Evolutionary conservation across 345 rosid species (phyloP), one percentile per base, ranked within the genome.

Genomic region (Bretschneidera sinensis): DNA sequence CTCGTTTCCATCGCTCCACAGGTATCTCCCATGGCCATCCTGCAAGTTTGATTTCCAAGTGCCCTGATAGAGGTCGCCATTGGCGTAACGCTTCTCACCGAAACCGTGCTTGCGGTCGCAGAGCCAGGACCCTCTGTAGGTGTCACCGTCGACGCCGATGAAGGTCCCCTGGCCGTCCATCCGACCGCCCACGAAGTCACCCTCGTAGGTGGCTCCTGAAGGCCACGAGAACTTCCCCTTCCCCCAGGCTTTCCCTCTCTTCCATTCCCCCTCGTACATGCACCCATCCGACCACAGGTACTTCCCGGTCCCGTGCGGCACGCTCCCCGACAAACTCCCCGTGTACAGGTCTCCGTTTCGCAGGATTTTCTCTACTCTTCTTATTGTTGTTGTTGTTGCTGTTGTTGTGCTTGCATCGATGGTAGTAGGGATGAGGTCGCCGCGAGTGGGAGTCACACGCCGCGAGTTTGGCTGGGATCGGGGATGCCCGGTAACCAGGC

Each of bases 161-260:
- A 83, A 87, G 0, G 84, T 81, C 21, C 89, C 95, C 9, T 52
- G 59, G 0, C 95, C 91, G 21, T 81, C 82, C 91, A 85, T 85
- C 17, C 74, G 68, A 18, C 95, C 95, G 18, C 71, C 75, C 64
- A 64, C 78, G 74, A 85, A 87, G 18, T 79, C 77, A 8, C 95
- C 95, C 67, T 87, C 87, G 54, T 81, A 87, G 4, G 83, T 79
- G 0, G 95, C 91, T 1, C 91, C 91, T 0, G 91, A 81, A 0
- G 95, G 89, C 95, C 95, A 85, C 1, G 89, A 79, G 66, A 85
- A 87, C 60, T 78, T 75, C 2, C 95, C 95, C 23, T 68, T 72
- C 9, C 95, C 91, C 17, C 66, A 64, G 20, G 87, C 81, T 64
- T 62, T 83, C 18, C 91, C 91, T 24, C 63, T 60, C 63, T 57